phyloP scores from a whole-genome alignment of 2,329 filamentous ascomycete species.

The Colletotrichum sp. region DNA sequence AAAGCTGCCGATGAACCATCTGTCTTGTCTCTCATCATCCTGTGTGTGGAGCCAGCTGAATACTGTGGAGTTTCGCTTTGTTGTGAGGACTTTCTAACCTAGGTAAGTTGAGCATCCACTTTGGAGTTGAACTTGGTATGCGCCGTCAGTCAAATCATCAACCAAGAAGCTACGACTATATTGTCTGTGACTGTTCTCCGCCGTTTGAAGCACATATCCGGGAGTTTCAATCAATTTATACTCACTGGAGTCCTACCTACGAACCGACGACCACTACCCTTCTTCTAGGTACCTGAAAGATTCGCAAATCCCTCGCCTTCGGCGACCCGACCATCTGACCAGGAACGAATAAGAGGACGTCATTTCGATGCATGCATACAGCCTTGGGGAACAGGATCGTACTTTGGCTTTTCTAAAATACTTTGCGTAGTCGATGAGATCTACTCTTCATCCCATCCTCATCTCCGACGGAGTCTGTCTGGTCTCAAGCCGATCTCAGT shows the following conservation, averaged over 20 bases:
- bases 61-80: accelerated
- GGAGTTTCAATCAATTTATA: neutral
- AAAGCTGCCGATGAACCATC: accelerated
- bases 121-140: neutral
- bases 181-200: neutral
- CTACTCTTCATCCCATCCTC: neutral
- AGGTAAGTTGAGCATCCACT: neutral
- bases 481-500: neutral
- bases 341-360: neutral
- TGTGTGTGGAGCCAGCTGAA: neutral
- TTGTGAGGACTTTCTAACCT: neutral
- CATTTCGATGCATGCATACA: neutral
- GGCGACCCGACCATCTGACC: accelerated
- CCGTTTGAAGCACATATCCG: neutral
- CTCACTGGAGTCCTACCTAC: neutral
- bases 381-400: neutral
- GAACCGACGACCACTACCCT: accelerated
- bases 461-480: neutral
- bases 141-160: neutral
- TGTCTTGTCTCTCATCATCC: accelerated
- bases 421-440: neutral
- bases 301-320: neutral
- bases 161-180: no score
- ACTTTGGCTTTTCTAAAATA: accelerated
- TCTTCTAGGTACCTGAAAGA: accelerated